These are phyloP conservation scores for Heracleum sosnowskyi DNA, from an alignment of 129 eudicot species.

Conservation along the genomic window DNA sequence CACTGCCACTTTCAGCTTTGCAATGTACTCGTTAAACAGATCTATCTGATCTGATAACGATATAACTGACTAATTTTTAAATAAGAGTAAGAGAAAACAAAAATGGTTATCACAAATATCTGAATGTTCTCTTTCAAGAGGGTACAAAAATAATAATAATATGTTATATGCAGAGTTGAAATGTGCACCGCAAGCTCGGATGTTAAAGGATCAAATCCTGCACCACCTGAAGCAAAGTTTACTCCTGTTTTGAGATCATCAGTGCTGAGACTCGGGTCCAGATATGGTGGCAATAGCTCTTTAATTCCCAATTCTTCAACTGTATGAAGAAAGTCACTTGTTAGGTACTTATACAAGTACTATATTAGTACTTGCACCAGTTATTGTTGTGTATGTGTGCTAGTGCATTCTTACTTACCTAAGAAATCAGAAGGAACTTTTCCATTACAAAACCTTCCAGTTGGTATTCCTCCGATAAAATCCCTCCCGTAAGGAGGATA, in stretches of 20 bases:
- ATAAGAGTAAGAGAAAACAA: slow-evolving; percentile 1
- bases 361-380: not conserved
- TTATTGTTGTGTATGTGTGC: slow-evolving; percentile 1
- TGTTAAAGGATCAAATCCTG: slow-evolving; percentile 79
- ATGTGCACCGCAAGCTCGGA: slow-evolving; percentile 49
- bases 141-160: not conserved
- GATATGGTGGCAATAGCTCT: slow-evolving; percentile 55
- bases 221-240: slow-evolving; percentile 82
- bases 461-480: slow-evolving; percentile 63
- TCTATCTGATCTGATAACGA: slow-evolving; percentile 54
- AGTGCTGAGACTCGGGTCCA: slow-evolving; percentile 41
- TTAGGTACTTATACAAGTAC: not conserved
- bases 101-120: not conserved
- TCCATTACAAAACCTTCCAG: slow-evolving; percentile 83
- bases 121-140: not conserved
- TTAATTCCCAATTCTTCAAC: slow-evolving; percentile 78
- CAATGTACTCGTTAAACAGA: slow-evolving; percentile 55
- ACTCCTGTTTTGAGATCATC: slow-evolving; percentile 72
- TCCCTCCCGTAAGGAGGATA: slow-evolving; percentile 83
- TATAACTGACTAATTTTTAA: slow-evolving; percentile 39
- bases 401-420: slow-evolving; percentile 25
- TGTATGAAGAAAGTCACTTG: slow-evolving; percentile 14
- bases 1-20: slow-evolving; percentile 38
- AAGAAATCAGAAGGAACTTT: slow-evolving; percentile 71
- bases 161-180: not conserved